A percentile compares a stretch with the other conserved stretches of the same genome.
Conservation (phyloP, 2,329 filamentous ascomycete species). For the Colletotrichum sp. region DNA sequence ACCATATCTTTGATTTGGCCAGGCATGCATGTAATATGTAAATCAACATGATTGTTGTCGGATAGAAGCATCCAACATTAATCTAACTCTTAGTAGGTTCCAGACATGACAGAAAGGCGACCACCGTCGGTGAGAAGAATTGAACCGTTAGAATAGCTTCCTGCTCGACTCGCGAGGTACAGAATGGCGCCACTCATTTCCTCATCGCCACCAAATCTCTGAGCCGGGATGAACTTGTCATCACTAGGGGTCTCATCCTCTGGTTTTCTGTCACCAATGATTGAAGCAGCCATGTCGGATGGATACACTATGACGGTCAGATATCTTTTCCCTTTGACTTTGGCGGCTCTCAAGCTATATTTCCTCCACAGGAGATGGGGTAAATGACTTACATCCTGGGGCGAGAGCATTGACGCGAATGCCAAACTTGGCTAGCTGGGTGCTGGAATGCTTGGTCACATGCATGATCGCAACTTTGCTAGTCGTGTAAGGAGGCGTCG, state of each 20-base stretch:
- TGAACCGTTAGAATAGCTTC: constrained; percentile 69
- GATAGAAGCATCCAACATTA: not conserved
- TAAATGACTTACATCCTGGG: constrained; percentile 45
- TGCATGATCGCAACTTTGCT: constrained; percentile 73
- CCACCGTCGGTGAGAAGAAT: constrained; percentile 69
- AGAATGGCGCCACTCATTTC: constrained; percentile 69
- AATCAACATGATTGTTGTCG: rapidly evolving
- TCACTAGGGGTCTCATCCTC: not conserved
- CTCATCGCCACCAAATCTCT: constrained; percentile 59
- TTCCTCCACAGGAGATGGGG: not conserved
- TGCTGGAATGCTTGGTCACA: constrained; percentile 65
- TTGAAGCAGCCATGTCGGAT: not conserved
- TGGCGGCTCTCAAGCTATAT: not conserved
- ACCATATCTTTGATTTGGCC: not conserved
- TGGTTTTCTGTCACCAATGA: constrained; percentile 5
- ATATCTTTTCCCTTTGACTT: not conserved
- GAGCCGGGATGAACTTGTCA: constrained; percentile 53
- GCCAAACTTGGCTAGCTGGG: constrained; percentile 58
- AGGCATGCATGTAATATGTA: rapidly evolving
- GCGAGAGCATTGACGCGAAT: constrained; percentile 59
- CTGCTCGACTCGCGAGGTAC: constrained; percentile 68
- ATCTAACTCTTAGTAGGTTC: not conserved
- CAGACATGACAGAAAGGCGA: constrained; percentile 52
- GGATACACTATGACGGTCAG: not conserved
- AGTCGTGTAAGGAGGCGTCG: constrained; percentile 70